phyloP scores from a whole-genome alignment of 2,329 filamentous ascomycete species.

The Mycogone perniciosa region DNA sequence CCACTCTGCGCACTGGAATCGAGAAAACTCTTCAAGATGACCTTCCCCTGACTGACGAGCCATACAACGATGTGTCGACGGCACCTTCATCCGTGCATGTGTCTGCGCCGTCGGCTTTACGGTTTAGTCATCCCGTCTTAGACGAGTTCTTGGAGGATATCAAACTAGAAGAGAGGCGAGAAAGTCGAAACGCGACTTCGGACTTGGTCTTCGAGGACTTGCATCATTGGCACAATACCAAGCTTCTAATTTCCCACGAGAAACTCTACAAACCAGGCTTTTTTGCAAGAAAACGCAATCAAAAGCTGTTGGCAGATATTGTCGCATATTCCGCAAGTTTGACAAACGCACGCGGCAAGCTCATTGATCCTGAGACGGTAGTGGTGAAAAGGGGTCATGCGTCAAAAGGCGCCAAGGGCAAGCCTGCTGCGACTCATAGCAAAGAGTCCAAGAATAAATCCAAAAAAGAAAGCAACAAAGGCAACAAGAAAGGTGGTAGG shows the following conservation, averaged over 20 bases:
- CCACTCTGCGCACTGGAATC: neutral
- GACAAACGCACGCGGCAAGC: conserved; percentile 56
- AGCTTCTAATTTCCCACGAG: conserved; percentile 34
- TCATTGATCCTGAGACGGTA: conserved; percentile 58
- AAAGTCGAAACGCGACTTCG: conserved; percentile 2
- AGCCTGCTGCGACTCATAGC: conserved; percentile 1
- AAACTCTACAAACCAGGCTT: conserved; percentile 20
- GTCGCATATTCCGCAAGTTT: conserved; percentile 63
- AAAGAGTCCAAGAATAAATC: conserved; percentile 14
- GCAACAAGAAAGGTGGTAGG: conserved; percentile 23
- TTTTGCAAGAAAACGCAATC: conserved; percentile 43
- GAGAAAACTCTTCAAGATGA: neutral
- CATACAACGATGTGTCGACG: neutral
- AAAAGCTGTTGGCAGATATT: conserved; percentile 62
- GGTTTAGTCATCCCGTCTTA: conserved; percentile 42
- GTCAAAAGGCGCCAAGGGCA: conserved; percentile 8
- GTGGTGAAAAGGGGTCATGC: conserved; percentile 34
- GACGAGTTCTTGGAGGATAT: conserved; percentile 40
- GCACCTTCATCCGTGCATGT: neutral
- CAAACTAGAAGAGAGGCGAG: conserved; percentile 26
- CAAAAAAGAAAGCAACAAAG: conserved; percentile 19
- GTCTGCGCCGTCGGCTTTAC: conserved; percentile 25
- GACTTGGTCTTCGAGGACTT: conserved; percentile 41
- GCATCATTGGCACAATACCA: conserved; percentile 58
- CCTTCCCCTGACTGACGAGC: neutral